Evolutionary conservation across 2,329 filamentous ascomycete genomes (phyloP).

Genomic region (Alternaria arborescens): DNA sequence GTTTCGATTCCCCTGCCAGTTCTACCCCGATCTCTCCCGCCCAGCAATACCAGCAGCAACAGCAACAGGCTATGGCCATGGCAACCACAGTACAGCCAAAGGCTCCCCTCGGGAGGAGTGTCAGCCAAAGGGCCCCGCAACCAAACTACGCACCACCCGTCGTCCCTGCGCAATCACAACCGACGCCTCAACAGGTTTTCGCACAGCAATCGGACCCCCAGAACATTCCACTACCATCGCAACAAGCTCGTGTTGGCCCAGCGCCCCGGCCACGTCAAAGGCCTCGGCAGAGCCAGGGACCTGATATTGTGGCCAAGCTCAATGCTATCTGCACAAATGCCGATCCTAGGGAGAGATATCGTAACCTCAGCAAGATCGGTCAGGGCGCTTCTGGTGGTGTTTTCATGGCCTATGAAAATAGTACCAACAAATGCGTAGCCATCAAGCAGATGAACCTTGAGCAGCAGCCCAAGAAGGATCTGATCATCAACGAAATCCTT

Average conservation of each 20-base stretch:
- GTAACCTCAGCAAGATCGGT: constrained; percentile 90
- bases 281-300: constrained; percentile 77
- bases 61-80: constrained; percentile 79
- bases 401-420: constrained; percentile 86
- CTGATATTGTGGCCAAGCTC: constrained; percentile 83
- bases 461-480: constrained; percentile 97
- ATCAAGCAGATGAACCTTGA: constrained; percentile 99
- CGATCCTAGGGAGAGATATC: constrained; percentile 88
- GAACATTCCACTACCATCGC: constrained; percentile 57
- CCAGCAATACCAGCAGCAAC: constrained; percentile 76
- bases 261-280: constrained; percentile 77
- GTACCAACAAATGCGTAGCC: constrained; percentile 86
- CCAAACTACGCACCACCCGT: constrained; percentile 40
- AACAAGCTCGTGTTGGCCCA: constrained; percentile 62
- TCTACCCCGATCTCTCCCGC: constrained; percentile 50
- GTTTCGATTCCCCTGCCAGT: constrained; percentile 57
- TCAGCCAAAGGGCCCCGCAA: constrained; percentile 70
- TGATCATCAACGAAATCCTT: constrained; percentile 98
- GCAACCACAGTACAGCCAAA: constrained; percentile 76
- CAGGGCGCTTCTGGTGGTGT: constrained; percentile 97
- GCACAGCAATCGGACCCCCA: constrained; percentile 52
- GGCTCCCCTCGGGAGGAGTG: constrained; percentile 74
- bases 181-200: constrained; percentile 62
- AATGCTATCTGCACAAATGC: constrained; percentile 90
- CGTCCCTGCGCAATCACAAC: constrained; percentile 55